phyloP scores from a whole-genome alignment of 78 protist species.

The Trichosphaerium sp. region DNA sequence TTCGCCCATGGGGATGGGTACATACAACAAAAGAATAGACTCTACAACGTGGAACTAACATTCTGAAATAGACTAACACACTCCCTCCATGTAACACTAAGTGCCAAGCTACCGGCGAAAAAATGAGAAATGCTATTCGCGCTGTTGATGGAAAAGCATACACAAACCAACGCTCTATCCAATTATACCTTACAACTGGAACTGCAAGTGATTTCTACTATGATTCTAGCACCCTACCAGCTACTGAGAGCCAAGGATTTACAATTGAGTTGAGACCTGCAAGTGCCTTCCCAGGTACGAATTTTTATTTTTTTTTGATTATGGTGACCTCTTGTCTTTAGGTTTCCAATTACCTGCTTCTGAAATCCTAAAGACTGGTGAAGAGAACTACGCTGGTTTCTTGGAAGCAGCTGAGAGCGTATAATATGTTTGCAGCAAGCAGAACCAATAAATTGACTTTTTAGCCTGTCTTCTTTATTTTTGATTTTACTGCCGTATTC shows the following conservation, averaged over 20 bases:
- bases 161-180: not conserved
- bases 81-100: not conserved
- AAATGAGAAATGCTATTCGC: not conserved
- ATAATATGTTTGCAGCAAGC: too few species aligned
- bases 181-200: slow-evolving; percentile 8
- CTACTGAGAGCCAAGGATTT: too few species aligned
- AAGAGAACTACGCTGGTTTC: slow-evolving; percentile 6
- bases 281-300: too few species aligned
- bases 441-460: too few species aligned
- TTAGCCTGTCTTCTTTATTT: too few species aligned
- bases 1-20: slow-evolving; percentile 26
- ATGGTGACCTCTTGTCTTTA: too few species aligned
- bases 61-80: not conserved
- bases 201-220: slow-evolving; percentile 7
- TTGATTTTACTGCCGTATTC: too few species aligned
- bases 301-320: too few species aligned
- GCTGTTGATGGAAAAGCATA: not conserved
- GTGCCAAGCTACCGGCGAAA: not conserved
- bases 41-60: too few species aligned
- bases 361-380: slow-evolving; percentile 11
- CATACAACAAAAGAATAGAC: too few species aligned
- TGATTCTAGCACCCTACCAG: not conserved
- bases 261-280: too few species aligned
- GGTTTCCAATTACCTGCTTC: slow-evolving; percentile 13
- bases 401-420: too few species aligned